Evolutionary conservation across 192 early-diverging fungal genomes (phyloP).

Genomic region (Gaertneriomyces sp.): DNA sequence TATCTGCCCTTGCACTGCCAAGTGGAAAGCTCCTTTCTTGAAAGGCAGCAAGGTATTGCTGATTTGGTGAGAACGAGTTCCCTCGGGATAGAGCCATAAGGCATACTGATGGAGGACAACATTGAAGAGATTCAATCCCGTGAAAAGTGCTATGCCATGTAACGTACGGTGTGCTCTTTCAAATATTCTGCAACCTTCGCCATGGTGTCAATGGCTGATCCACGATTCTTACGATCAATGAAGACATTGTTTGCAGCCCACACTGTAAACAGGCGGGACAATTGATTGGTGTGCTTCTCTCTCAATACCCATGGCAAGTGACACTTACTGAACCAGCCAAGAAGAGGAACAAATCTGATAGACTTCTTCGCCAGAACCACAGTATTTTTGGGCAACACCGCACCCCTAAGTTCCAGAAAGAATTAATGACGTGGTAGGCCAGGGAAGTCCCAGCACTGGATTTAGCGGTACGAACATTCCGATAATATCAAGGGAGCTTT

Average conservation of each 20-base stretch:
- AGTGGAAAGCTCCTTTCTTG: slow-evolving; percentile 96
- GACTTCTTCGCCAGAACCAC: slow-evolving; percentile 53
- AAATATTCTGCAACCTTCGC: slow-evolving; percentile 69
- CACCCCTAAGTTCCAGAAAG: slow-evolving; percentile 3
- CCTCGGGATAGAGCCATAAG: slow-evolving; percentile 90
- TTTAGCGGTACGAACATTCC: slow-evolving; percentile 21
- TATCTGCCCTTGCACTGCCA: slow-evolving; percentile 78
- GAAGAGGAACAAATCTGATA: slow-evolving; percentile 65
- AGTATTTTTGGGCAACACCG: slow-evolving; percentile 10
- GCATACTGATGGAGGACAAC: slow-evolving; percentile 31
- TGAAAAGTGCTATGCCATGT: neutral
- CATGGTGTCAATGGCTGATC: slow-evolving; percentile 73
- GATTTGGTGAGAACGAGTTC: slow-evolving; percentile 74
- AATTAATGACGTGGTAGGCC: neutral
- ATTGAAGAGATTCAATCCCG: neutral
- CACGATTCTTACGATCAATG: slow-evolving; percentile 77
- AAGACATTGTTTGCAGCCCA: slow-evolving; percentile 78
- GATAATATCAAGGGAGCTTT: slow-evolving; percentile 69
- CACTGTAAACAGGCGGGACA: slow-evolving; percentile 45
- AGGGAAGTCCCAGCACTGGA: neutral
- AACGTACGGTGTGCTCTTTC: slow-evolving; percentile 62
- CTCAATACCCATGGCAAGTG: neutral
- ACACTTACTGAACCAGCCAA: slow-evolving; percentile 74
- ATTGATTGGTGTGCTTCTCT: neutral
- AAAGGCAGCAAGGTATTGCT: slow-evolving; percentile 76